Evolutionary conservation across 352 stramenopile genomes (phyloP).

Genomic region (Phytophthora macrochlamydospora): DNA sequence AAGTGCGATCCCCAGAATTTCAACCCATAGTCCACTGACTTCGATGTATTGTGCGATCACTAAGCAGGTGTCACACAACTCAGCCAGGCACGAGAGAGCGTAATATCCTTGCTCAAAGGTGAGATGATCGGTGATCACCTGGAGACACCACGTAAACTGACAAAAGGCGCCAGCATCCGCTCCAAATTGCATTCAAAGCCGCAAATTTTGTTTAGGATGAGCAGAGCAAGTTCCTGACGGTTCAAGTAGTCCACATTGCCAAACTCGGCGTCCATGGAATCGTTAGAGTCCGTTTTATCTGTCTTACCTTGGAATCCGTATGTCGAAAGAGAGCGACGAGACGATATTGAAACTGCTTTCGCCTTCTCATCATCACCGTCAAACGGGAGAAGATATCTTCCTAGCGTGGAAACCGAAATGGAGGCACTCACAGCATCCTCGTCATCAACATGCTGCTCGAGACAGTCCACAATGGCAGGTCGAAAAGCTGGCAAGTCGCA

Average conservation of each 20-base stretch:
- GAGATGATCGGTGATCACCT: constrained; percentile 84
- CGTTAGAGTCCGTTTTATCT: constrained; percentile 35
- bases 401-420: constrained; percentile 76
- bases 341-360: constrained; percentile 78
- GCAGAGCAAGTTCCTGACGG: constrained; percentile 73
- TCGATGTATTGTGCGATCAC: constrained; percentile 80
- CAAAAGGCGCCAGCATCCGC: constrained; percentile 78
- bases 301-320: constrained; percentile 70
- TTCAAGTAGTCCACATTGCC: constrained; percentile 79
- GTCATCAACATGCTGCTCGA: constrained; percentile 70
- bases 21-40: constrained; percentile 75
- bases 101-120: constrained; percentile 83
- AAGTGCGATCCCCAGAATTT: constrained; percentile 79
- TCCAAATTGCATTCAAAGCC: constrained; percentile 75
- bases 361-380: constrained; percentile 55
- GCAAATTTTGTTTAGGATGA: constrained; percentile 85
- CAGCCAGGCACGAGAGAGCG: constrained; percentile 73
- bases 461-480: constrained; percentile 58
- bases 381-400: constrained; percentile 77
- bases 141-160: constrained; percentile 79
- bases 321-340: constrained; percentile 68
- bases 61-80: constrained; percentile 79
- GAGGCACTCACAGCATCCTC: constrained; percentile 67
- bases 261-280: constrained; percentile 73
- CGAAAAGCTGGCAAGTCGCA: constrained; percentile 67